These are phyloP conservation scores for Phytophthora litchii DNA, from an alignment of 352 stramenopile genomes.

Conservation along the genomic window DNA sequence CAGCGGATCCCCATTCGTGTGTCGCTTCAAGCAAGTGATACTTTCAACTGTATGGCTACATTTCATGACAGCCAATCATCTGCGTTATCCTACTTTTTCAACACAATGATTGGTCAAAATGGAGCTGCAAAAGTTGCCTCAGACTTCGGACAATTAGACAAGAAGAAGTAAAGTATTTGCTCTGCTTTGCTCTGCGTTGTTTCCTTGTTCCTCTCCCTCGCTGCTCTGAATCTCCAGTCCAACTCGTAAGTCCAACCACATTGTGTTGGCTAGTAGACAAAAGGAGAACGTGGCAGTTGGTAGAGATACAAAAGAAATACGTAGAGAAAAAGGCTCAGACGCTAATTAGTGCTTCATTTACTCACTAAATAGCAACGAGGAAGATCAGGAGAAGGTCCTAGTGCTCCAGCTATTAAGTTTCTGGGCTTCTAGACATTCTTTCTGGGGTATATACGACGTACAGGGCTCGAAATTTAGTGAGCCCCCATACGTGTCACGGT, in stretches of 20 bases:
- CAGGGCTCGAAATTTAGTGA: conserved; percentile 19
- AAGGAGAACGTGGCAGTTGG: conserved; percentile 22
- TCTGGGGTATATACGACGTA: conserved; percentile 14
- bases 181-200: conserved; percentile 3
- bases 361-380: conserved; percentile 14
- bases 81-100: background rate
- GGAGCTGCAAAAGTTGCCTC: conserved; percentile 3
- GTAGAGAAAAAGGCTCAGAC: conserved; percentile 7
- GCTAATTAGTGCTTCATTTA: conserved; percentile 17
- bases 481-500: conserved; percentile 5
- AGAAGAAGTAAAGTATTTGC: conserved; percentile 5
- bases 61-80: conserved; percentile 15
- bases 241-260: conserved; percentile 23
- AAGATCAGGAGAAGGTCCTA: conserved; percentile 4
- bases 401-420: conserved; percentile 10
- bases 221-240: conserved; percentile 19
- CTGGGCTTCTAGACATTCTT: conserved; percentile 2
- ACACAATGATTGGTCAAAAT: conserved; percentile 18
- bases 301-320: conserved; percentile 8
- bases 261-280: conserved; percentile 18
- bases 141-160: conserved; percentile 20
- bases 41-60: conserved; percentile 8
- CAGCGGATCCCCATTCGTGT: conserved; percentile 1
- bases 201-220: conserved; percentile 1
- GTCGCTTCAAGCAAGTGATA: conserved; percentile 12